These are phyloP conservation scores for Penicillium sp. DNA, from an alignment of 2,329 filamentous ascomycete genomes.

Conservation along the genomic window DNA sequence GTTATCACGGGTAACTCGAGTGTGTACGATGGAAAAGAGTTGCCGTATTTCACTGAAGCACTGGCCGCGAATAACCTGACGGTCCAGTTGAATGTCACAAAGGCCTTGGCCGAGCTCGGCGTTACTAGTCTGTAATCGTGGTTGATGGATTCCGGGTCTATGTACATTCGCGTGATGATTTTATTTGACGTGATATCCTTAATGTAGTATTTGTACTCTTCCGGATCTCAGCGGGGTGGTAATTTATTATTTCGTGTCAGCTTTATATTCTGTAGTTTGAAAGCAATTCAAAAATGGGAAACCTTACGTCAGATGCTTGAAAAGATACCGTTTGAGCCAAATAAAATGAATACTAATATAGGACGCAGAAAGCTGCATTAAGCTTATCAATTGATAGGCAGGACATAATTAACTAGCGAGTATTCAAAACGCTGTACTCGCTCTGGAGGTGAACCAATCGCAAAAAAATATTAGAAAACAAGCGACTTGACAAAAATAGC, in stretches of 20 bases:
- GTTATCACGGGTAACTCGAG: conserved; percentile 51
- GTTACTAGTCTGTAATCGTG: background rate
- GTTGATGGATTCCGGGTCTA: background rate
- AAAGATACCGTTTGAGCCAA: too few species aligned
- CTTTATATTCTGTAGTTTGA: background rate
- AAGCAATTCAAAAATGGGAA: too few species aligned
- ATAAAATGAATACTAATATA: too few species aligned
- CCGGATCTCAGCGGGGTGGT: too few species aligned
- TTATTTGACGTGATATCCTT: background rate
- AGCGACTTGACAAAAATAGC: too few species aligned
- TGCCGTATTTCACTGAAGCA: conserved; percentile 56
- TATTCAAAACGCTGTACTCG: too few species aligned
- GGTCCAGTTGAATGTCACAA: conserved; percentile 46
- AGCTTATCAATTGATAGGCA: too few species aligned
- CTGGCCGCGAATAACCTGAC: conserved; percentile 48
- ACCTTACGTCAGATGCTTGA: too few species aligned
- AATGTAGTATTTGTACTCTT: background rate
- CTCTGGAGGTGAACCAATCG: too few species aligned
- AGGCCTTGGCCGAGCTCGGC: conserved; percentile 28
- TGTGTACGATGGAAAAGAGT: conserved; percentile 48
- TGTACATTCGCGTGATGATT: background rate
- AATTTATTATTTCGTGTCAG: background rate
- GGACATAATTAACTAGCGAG: too few species aligned
- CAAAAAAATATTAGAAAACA: conserved; percentile 6
- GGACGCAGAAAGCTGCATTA: too few species aligned